Conservation (phyloP, 2,329 filamentous ascomycete species). For the Ophiocordyceps robertsii region DNA sequence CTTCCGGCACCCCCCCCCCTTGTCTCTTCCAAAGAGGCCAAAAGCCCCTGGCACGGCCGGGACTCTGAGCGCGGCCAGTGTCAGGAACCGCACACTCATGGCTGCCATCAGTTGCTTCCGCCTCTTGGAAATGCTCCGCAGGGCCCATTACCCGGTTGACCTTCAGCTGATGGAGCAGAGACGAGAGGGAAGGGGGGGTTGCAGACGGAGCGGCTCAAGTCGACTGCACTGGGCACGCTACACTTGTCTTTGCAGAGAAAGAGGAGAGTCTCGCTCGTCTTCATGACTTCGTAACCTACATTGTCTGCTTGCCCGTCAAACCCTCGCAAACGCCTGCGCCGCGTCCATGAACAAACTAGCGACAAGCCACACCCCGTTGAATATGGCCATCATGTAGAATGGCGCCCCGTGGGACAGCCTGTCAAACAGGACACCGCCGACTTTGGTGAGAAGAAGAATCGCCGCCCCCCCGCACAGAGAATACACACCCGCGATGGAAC, state of each 20-base stretch:
- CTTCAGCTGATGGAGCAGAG: too few species aligned
- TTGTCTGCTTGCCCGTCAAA: background rate
- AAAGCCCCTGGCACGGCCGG: too few species aligned
- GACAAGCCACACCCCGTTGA: conserved; percentile 62
- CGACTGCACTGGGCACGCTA: too few species aligned
- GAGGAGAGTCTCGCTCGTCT: background rate
- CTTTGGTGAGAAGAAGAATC: conserved; percentile 81
- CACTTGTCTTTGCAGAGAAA: background rate
- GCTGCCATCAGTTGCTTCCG: too few species aligned
- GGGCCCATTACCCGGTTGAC: too few species aligned
- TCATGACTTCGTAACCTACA: conserved; percentile 2
- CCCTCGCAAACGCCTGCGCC: conserved; percentile 20
- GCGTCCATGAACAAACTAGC: conserved; percentile 39
- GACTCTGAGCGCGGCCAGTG: too few species aligned
- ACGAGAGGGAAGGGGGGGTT: background rate
- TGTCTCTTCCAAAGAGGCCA: too few species aligned
- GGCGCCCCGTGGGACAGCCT: conserved; percentile 58
- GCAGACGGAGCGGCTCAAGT: background rate
- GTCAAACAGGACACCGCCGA: conserved; percentile 82
- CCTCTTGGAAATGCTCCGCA: too few species aligned
- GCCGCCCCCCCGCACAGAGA: conserved; percentile 81
- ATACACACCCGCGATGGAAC: conserved; percentile 89
- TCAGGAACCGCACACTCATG: too few species aligned
- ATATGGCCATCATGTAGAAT: conserved; percentile 87
- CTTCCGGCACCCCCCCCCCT: too few species aligned